Conservation (phyloP, 2,329 filamentous ascomycete species). For the Trichoderma oligosporum region DNA sequence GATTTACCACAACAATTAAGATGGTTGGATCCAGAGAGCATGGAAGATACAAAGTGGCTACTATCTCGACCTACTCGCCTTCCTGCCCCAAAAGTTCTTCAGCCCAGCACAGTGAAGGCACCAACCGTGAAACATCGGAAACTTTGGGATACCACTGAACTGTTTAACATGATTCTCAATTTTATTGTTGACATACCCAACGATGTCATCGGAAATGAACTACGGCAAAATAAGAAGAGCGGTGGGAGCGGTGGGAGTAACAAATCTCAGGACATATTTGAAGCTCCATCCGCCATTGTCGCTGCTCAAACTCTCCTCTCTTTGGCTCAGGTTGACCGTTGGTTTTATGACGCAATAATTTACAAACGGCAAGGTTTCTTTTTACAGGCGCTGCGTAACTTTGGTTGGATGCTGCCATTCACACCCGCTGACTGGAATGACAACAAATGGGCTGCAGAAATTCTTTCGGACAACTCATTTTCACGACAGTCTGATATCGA, state of each 20-base stretch:
- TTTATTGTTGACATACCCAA: background rate
- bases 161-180: slow-evolving; percentile 1
- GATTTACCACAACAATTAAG: background rate
- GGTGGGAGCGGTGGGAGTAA: background rate
- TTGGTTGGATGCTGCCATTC: slow-evolving; percentile 11
- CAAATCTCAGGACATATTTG: background rate
- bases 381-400: slow-evolving; percentile 1
- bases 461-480: background rate
- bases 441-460: background rate
- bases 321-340: background rate
- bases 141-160: background rate
- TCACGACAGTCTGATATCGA: background rate
- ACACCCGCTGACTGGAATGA: slow-evolving; percentile 8
- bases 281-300: background rate
- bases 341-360: slow-evolving; percentile 1
- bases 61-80: background rate
- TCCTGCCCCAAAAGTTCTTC: background rate
- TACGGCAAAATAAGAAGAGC: background rate
- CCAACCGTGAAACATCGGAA: background rate
- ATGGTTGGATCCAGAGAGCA: slow-evolving; percentile 2
- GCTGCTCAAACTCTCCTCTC: background rate
- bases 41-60: slow-evolving; percentile 4
- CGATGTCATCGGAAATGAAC: background rate
- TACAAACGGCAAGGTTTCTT: background rate
- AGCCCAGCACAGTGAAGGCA: background rate